phyloP scores from a whole-genome alignment of 371 early-diverging fungal species.

The Mucor racemosus region DNA sequence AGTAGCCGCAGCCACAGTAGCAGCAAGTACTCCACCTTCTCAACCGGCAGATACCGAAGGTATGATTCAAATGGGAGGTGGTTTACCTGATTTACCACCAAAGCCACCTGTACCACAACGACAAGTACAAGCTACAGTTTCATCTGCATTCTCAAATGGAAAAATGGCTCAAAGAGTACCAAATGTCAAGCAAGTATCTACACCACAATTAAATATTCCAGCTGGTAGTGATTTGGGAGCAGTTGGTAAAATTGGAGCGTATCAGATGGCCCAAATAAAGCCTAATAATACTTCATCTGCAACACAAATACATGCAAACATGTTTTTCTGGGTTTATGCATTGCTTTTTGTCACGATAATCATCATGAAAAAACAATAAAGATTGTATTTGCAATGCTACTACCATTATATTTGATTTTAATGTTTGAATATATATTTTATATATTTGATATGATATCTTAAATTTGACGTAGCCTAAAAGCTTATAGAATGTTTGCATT shows the following conservation, averaged over 20 bases:
- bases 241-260: constrained; percentile 23
- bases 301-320: constrained; percentile 3
- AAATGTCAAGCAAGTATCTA: constrained; percentile 3
- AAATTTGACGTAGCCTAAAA: not conserved
- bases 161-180: constrained; percentile 3
- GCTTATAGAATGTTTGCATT: constrained; percentile 6
- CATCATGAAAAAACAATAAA: constrained; percentile 9
- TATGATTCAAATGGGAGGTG: constrained; percentile 15
- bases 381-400: not conserved
- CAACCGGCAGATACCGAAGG: not conserved
- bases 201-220: constrained; percentile 11
- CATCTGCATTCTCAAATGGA: not conserved
- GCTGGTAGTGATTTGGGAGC: constrained; percentile 21
- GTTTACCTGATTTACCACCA: constrained; percentile 21
- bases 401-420: not conserved
- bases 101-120: constrained; percentile 3
- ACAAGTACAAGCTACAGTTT: not conserved
- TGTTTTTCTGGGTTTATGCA: constrained; percentile 11
- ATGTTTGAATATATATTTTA: too few species aligned
- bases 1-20: not conserved
- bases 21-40: not conserved
- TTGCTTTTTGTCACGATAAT: constrained; percentile 4
- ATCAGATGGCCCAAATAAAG: constrained; percentile 17
- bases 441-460: not conserved
- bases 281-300: constrained; percentile 4